Evolutionary conservation across 2,329 filamentous ascomycete genomes (phyloP).

Genomic region (Arthrobotrys entomopaga): DNA sequence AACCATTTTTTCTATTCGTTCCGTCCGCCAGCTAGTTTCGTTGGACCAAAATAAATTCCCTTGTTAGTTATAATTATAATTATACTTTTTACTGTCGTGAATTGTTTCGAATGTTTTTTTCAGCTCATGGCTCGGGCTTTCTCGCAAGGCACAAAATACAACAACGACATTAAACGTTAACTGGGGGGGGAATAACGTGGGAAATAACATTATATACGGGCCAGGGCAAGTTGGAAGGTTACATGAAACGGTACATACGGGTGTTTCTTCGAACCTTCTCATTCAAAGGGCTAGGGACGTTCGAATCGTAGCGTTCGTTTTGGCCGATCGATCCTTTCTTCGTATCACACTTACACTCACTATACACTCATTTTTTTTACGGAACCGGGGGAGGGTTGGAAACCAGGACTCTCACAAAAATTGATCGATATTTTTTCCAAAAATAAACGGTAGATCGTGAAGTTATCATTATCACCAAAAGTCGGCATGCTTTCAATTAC

Average conservation of each 20-base stretch:
- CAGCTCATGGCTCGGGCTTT: conserved; percentile 45
- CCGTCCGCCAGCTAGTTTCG: conserved; percentile 1
- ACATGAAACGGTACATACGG: conserved; percentile 35
- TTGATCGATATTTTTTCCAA: conserved; percentile 28
- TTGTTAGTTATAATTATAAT: conserved; percentile 24
- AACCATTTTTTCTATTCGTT: neutral
- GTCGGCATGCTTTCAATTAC: too few relatives aligned
- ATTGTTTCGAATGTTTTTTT: conserved; percentile 2
- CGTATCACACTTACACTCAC: too few relatives aligned
- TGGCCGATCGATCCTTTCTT: neutral
- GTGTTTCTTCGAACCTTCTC: too few relatives aligned
- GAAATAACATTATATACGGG: too few relatives aligned
- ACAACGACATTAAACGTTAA: neutral
- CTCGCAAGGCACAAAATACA: conserved; percentile 34
- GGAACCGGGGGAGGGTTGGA: too few relatives aligned
- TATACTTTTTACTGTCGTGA: conserved; percentile 12
- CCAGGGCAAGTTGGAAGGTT: conserved; percentile 22
- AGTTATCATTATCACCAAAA: too few relatives aligned
- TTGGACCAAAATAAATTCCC: conserved; percentile 10
- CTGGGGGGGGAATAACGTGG: conserved; percentile 38
- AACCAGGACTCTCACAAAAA: neutral
- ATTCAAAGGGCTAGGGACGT: conserved; percentile 11
- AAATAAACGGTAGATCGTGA: conserved; percentile 22
- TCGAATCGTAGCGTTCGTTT: neutral
- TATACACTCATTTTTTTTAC: too few relatives aligned